Evolutionary conservation across 257 asterid genomes (phyloP), one percentile per base, ranked within the genome.

Genomic region (Solanum pimpinellifolium): DNA sequence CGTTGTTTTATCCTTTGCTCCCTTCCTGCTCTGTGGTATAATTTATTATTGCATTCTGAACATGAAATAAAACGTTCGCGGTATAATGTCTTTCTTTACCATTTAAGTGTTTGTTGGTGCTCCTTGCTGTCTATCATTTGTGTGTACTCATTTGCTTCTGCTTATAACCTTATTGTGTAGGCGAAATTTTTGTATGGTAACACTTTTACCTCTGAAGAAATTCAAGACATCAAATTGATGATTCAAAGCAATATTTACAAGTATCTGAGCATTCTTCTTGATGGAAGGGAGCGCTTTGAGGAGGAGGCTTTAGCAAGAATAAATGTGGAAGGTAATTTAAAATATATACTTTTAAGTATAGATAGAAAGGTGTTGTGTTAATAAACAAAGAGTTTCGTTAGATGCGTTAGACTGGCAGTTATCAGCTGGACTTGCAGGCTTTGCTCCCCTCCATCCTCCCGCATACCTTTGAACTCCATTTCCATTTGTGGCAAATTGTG

Each of bases 241-340:
- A 95, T 96, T 75, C 99, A 96, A 90, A 95, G 99, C 93, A 96
- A 94, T 90, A 88, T 95, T 94, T 96, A 96, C 92, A 95, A 90
- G 88, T 96, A 95, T 86, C 95, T 96, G 86, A 96, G 99, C 89
- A 91, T 96, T 92, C 92, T 95, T 62, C 99, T 96, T 33, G 99
- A 96, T 80, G 98, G 97, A n/a, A 94, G 99, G 20, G 99, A 96
- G 90, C 98, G 94, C 74, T 96, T 96, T 85, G 98, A 96, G 90
- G 98, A 95, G 91, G 98, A 96, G 90, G 93, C 93, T 62, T 31
- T 33, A 56, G 92, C 91, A 83, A 91, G 87, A 35, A 86, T 86
- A 69, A 89, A 78, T 13, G 85, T 59, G 31, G 88, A 73, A 82
- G 76, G 68, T 85, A 87, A 87, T 47, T 86, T 86, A 35, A 93